phyloP scores from a whole-genome alignment of 2,329 filamentous ascomycete genomes.

The Aspergillus fischeri region DNA sequence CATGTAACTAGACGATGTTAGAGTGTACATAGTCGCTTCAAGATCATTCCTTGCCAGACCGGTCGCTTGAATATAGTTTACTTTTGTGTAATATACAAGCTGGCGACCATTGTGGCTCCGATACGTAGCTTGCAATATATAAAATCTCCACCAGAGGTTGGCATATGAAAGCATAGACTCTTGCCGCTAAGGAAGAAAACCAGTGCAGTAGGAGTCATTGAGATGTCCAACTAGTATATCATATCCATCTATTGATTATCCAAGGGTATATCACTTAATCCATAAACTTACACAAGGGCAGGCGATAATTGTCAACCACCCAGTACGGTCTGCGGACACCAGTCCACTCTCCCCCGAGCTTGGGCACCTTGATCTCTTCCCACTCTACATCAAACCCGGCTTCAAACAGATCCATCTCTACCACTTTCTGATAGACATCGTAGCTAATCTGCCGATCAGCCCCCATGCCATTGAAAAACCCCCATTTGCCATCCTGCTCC shows the following conservation, averaged over 20 bases:
- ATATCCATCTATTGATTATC: not conserved
- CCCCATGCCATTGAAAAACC: constrained; percentile 72
- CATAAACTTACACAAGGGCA: constrained; percentile 41
- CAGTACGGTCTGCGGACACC: constrained; percentile 87
- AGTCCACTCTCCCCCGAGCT: constrained; percentile 75
- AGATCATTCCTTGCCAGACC: not conserved
- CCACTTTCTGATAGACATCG: constrained; percentile 90
- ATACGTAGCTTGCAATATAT: not conserved
- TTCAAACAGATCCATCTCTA: constrained; percentile 85
- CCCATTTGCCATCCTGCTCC: constrained; percentile 51
- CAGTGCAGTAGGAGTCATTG: not conserved
- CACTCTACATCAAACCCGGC: constrained; percentile 87
- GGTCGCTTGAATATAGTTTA: too few species aligned
- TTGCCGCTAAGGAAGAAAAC: not conserved
- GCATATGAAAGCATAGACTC: not conserved
- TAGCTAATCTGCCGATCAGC: constrained; percentile 91
- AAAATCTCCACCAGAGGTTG: not conserved
- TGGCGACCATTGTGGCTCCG: too few species aligned
- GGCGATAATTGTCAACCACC: constrained; percentile 62
- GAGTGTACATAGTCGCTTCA: not conserved
- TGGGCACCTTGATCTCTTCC: constrained; percentile 71
- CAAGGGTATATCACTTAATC: constrained; percentile 17
- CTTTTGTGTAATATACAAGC: too few species aligned
- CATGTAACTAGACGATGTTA: not conserved
- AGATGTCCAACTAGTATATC: not conserved